Base-by-base conservation (phyloP, 2,329 filamentous ascomycete genomes). In the Cladosporium austrohemisphaericum region DNA sequence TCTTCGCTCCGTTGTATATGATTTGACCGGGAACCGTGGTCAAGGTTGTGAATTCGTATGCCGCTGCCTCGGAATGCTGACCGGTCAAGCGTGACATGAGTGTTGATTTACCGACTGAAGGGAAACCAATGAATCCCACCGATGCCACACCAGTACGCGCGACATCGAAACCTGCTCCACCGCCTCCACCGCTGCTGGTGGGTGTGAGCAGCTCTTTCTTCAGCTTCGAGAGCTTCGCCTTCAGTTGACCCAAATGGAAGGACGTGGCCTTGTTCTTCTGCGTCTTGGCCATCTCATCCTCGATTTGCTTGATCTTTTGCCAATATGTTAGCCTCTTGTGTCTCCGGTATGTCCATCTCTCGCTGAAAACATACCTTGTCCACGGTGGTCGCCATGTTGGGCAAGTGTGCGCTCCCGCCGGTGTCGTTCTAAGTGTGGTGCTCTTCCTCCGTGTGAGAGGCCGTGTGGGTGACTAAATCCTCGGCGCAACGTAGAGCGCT, bases 21-120 rank as follows among this genome's bases (percentile, higher is more conserved):
- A 98, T 90, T 74, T 97, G 93, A 47, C 93, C 93, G 33, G 93
- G 93, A 41, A 98, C 93, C 37, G 92, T 96, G 28, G 93, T 98
- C 68, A 98, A 78, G 48, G 93, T 98, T 57, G 93, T 98, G 76
- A 98, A 98, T 69, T 98, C 93, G 72, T 98, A 98, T 45, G 92
- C 93, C 14, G 93, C 93, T 49, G 84, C 92, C 77, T 98, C 93
- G 2, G 92, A 97, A 68, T 98, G 92, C 72, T 96, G 92, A 45
- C 93, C 93, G 35, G 93, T 98, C 67, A 98, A 74, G 65, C 77
- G 83, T 67, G 85, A 95, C 91, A 98, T 96, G 62, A 98, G 77
- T 43, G 93, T 98, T 79, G 89, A 95, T 75, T 98, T 98, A 54
- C 93, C 93, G 55, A 98, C 93, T 1, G 93, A 98, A 1, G 93